Conservation (phyloP, 176 grass and related monocot species). For the Tuctoria greenei region DNA sequence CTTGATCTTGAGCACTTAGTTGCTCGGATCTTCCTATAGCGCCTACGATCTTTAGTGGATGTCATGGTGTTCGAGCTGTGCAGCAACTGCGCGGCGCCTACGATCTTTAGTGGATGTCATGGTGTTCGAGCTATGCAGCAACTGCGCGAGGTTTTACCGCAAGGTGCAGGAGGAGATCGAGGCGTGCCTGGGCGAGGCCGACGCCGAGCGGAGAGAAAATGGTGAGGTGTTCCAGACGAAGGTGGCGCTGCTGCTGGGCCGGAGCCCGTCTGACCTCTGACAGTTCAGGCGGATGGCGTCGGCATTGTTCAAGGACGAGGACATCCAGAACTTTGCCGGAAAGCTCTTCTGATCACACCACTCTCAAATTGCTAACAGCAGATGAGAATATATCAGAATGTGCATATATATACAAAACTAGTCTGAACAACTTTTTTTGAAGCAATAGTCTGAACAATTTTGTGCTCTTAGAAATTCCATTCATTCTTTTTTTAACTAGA, state of each 20-base stretch:
- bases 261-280: constrained; percentile 26
- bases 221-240: constrained; percentile 57
- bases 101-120: too few relatives aligned
- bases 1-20: too few relatives aligned
- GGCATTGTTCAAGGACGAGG: constrained; percentile 15
- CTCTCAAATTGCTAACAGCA: neutral
- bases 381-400: neutral
- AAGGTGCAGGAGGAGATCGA: constrained; percentile 49
- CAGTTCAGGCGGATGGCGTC: constrained; percentile 45
- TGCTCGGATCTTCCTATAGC: too few relatives aligned
- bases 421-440: too few relatives aligned
- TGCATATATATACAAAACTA: neutral
- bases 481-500: too few relatives aligned
- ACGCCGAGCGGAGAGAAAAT: constrained; percentile 45
- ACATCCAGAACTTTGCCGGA: constrained; percentile 44
- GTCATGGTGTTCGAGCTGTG: too few relatives aligned
- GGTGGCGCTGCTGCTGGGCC: constrained; percentile 48
- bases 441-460: too few relatives aligned
- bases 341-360: constrained; percentile 13
- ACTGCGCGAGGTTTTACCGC: constrained; percentile 45
- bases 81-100: too few relatives aligned
- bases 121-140: constrained; percentile 61
- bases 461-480: neutral
- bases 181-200: constrained; percentile 16
- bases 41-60: too few relatives aligned